Evolutionary conservation across 306 rosid species (phyloP).

Genomic region (Abrus precatorius): DNA sequence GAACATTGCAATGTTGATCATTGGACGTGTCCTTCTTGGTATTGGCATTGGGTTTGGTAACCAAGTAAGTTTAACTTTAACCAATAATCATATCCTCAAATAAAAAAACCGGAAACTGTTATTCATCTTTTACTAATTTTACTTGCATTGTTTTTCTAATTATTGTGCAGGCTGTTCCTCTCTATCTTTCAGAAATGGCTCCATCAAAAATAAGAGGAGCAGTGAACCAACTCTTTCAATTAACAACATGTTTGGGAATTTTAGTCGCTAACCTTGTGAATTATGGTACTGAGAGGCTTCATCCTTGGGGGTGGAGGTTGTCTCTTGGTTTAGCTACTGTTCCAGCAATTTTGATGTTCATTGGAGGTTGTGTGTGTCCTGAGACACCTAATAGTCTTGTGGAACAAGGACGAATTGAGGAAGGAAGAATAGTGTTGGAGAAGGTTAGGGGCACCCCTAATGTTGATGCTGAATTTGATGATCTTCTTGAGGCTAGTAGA

Average conservation of each 20-base stretch:
- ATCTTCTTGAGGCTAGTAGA: constrained; percentile 66
- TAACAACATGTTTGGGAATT: constrained; percentile 69
- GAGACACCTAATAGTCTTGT: constrained; percentile 93
- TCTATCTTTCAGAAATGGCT: constrained; percentile 94
- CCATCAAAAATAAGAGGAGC: constrained; percentile 79
- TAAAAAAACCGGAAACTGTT: no score
- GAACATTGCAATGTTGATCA: constrained; percentile 77
- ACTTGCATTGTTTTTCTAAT: no score
- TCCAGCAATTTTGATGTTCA: constrained; percentile 77
- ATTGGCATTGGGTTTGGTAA: constrained; percentile 93
- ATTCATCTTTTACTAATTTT: no score
- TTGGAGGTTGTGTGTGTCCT: constrained; percentile 90
- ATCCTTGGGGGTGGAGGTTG: constrained; percentile 80
- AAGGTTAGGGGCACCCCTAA: constrained; percentile 74
- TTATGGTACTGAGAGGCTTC: constrained; percentile 68
- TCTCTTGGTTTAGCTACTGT: constrained; percentile 85
- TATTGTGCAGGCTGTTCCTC: constrained; percentile 79
- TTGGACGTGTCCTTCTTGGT: constrained; percentile 85
- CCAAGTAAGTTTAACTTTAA: constrained; percentile 64
- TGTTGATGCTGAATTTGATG: constrained; percentile 83
- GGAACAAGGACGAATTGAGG: constrained; percentile 74
- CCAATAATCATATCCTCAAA: no score
- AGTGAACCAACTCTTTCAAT: constrained; percentile 80
- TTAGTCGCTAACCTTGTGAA: constrained; percentile 70
- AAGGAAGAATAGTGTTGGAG: constrained; percentile 64